phyloP scores from a whole-genome alignment of 768 basidiomycete genomes.

The Tulasnella sp. region DNA sequence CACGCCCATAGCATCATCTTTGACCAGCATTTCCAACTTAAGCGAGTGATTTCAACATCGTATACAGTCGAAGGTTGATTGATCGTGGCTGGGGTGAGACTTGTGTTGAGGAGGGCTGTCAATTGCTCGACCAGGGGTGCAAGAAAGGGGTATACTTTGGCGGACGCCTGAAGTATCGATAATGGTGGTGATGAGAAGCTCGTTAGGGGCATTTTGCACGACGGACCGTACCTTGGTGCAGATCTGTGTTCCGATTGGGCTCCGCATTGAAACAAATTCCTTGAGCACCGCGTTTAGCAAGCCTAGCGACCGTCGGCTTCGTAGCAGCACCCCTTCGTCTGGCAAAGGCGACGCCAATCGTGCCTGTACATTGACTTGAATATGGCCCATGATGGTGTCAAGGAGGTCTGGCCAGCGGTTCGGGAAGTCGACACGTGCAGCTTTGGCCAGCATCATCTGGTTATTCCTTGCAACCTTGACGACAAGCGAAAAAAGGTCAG shows the following conservation, averaged over 20 bases:
- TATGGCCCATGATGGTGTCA: constrained; percentile 50
- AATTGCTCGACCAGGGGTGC: constrained; percentile 59
- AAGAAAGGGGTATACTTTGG: constrained; percentile 53
- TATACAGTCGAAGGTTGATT: constrained; percentile 43
- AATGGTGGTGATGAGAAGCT: neutral
- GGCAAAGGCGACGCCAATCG: constrained; percentile 47
- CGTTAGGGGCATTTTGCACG: neutral
- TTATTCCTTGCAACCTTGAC: constrained; percentile 74
- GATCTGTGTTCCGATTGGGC: constrained; percentile 61
- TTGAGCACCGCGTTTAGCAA: constrained; percentile 64
- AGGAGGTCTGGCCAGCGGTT: constrained; percentile 58
- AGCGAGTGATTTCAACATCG: constrained; percentile 56
- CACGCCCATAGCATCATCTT: constrained; percentile 74
- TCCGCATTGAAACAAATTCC: constrained; percentile 66
- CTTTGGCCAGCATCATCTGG: constrained; percentile 66
- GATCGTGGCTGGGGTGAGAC: constrained; percentile 41
- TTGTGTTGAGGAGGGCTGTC: constrained; percentile 42
- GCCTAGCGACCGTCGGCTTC: constrained; percentile 58
- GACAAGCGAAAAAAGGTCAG: constrained; percentile 22
- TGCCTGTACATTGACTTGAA: constrained; percentile 53
- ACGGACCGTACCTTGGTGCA: constrained; percentile 54
- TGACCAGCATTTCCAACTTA: constrained; percentile 69
- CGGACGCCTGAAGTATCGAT: constrained; percentile 47
- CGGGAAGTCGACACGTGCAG: constrained; percentile 76
- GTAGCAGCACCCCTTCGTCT: constrained; percentile 47